These are phyloP conservation scores for Alternaria longipes DNA, from an alignment of 2,329 filamentous ascomycete genomes.

Conservation along the genomic window DNA sequence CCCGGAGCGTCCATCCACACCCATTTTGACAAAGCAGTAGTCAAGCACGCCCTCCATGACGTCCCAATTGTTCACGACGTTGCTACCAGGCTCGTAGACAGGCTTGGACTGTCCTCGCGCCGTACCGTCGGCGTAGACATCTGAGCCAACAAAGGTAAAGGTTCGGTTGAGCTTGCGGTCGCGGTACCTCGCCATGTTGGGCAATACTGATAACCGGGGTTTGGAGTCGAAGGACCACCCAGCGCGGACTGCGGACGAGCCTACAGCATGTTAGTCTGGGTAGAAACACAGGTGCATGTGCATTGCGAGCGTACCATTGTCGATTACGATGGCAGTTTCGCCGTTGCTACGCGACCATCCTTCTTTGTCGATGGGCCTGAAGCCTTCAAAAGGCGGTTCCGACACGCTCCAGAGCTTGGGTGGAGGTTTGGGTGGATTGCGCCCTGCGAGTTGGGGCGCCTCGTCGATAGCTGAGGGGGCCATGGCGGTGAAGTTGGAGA, in stretches of 20 bases:
- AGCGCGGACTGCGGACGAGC: slow-evolving; percentile 86
- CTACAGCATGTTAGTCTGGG: slow-evolving; percentile 57
- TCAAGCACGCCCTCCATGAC: slow-evolving; percentile 94
- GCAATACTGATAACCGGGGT: slow-evolving; percentile 83
- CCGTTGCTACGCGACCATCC: slow-evolving; percentile 73
- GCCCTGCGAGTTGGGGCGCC: slow-evolving; percentile 53
- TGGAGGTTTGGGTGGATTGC: slow-evolving; percentile 63
- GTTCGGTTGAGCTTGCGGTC: slow-evolving; percentile 93
- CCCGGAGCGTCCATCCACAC: slow-evolving; percentile 78
- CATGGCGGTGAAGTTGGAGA: slow-evolving; percentile 36
- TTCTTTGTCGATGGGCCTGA: slow-evolving; percentile 67
- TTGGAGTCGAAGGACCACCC: slow-evolving; percentile 92
- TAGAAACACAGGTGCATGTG: slow-evolving; percentile 5
- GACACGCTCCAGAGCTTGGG: slow-evolving; percentile 63
- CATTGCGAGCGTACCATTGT: slow-evolving; percentile 75
- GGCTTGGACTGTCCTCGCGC: slow-evolving; percentile 89
- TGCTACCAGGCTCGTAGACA: slow-evolving; percentile 89
- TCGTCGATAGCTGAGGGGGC: slow-evolving; percentile 51
- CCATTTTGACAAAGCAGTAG: slow-evolving; percentile 93
- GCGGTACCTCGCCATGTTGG: slow-evolving; percentile 93
- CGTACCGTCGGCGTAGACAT: slow-evolving; percentile 94
- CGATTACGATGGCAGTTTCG: slow-evolving; percentile 87
- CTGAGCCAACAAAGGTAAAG: slow-evolving; percentile 89
- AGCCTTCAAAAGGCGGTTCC: slow-evolving; percentile 70
- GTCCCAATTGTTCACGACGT: slow-evolving; percentile 97